A percentile compares a stretch with the other conserved stretches of the same genome.
Evolutionary conservation across 768 basidiomycete genomes (phyloP).

Genomic region (Russula griseocarnosa): DNA sequence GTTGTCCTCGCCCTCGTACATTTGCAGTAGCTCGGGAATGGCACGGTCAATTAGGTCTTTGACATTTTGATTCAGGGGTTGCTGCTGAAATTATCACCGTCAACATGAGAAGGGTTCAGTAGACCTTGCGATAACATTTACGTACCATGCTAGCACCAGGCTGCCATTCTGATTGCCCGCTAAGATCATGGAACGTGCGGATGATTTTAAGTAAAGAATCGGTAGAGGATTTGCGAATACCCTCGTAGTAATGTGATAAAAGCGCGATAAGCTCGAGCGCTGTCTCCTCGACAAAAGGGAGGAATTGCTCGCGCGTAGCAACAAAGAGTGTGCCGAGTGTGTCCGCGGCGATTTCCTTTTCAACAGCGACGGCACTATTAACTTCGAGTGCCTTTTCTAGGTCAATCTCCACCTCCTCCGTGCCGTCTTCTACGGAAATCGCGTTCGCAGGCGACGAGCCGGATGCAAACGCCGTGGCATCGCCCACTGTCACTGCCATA

Average conservation of each 20-base stretch:
- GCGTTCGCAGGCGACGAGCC: conserved; percentile 71
- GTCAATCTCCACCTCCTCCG: conserved; percentile 69
- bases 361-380: conserved; percentile 94
- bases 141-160: conserved; percentile 65
- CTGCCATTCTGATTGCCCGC: conserved; percentile 77
- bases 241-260: conserved; percentile 92
- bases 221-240: conserved; percentile 90
- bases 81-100: neutral
- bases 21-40: conserved; percentile 71
- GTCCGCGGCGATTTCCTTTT: conserved; percentile 98
- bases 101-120: neutral
- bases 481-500: conserved; percentile 47
- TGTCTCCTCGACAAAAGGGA: conserved; percentile 84
- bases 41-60: conserved; percentile 74
- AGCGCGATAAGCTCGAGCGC: conserved; percentile 75
- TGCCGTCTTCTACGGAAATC: conserved; percentile 58
- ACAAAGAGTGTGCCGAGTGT: conserved; percentile 89
- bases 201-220: conserved; percentile 86
- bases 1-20: conserved; percentile 94
- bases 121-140: conserved; percentile 20
- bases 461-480: conserved; percentile 63
- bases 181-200: conserved; percentile 87
- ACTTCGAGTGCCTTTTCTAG: conserved; percentile 86
- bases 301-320: conserved; percentile 76
- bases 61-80: conserved; percentile 61